Evolutionary conservation across 805 yeast species (phyloP).

Genomic region (Myxozyma lipomycoides): DNA sequence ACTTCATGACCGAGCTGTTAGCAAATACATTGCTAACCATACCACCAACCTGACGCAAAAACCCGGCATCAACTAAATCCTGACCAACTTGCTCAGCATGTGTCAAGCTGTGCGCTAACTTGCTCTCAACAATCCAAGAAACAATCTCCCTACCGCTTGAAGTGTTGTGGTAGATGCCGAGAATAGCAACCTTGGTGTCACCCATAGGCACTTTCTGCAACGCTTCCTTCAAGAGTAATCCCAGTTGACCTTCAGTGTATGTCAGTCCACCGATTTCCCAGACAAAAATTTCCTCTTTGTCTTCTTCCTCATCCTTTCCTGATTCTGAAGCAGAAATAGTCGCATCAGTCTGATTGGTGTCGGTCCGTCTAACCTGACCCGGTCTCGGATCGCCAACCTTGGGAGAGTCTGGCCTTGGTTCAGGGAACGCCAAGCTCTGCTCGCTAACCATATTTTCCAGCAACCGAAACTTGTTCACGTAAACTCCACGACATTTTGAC

Average conservation of each 20-base stretch:
- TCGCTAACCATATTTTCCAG: conserved; percentile 53
- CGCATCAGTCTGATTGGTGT: background rate
- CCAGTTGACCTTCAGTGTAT: conserved; percentile 42
- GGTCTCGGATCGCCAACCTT: background rate
- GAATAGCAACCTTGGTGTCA: conserved; percentile 59
- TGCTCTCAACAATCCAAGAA: conserved; percentile 52
- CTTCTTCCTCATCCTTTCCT: conserved; percentile 10
- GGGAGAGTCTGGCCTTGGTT: background rate
- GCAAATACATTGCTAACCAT: conserved; percentile 47
- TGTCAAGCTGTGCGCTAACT: conserved; percentile 46
- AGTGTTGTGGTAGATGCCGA: conserved; percentile 63
- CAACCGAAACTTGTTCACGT: conserved; percentile 72
- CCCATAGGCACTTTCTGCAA: conserved; percentile 50
- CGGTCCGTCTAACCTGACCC: background rate
- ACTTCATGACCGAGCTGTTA: conserved; percentile 66
- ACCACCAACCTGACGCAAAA: conserved; percentile 15
- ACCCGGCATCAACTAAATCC: conserved; percentile 48
- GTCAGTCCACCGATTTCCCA: conserved; percentile 32
- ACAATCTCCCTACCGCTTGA: conserved; percentile 60
- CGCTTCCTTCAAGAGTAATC: conserved; percentile 43
- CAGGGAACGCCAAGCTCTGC: conserved; percentile 1
- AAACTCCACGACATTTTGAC: conserved; percentile 37
- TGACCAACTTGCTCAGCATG: conserved; percentile 73
- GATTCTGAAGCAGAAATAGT: background rate
- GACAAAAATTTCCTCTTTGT: conserved; percentile 15